Conservation (phyloP, 2,329 filamentous ascomycete genomes). For the Pseudonectria foliicola region DNA sequence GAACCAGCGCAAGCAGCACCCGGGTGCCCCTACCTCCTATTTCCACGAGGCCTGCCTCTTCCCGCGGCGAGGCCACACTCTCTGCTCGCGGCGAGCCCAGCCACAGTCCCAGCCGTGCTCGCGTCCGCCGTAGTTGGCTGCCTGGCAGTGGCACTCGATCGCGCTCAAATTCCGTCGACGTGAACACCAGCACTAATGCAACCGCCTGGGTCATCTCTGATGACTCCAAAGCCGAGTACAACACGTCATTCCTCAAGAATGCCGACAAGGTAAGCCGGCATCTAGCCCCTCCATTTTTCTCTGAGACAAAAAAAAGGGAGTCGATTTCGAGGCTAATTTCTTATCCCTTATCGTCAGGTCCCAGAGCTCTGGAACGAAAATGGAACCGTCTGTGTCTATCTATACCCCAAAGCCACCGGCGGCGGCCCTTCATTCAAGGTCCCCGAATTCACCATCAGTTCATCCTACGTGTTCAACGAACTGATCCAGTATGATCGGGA, state of each 20-base stretch:
- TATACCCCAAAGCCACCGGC: constrained; percentile 45
- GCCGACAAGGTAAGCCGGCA: constrained; percentile 44
- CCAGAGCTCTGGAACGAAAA: constrained; percentile 60
- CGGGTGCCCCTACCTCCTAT: constrained; percentile 26
- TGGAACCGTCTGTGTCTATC: constrained; percentile 50
- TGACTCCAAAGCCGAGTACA: constrained; percentile 49
- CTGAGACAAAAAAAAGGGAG: neutral
- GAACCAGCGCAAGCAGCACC: constrained; percentile 22
- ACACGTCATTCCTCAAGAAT: constrained; percentile 41
- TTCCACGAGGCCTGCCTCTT: constrained; percentile 20
- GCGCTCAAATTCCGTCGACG: constrained; percentile 41
- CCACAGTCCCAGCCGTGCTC: constrained; percentile 39
- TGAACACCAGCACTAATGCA: constrained; percentile 12
- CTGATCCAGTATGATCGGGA: constrained; percentile 41
- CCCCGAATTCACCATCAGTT: constrained; percentile 44
- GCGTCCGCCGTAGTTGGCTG: constrained; percentile 47
- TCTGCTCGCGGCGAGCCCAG: constrained; percentile 26
- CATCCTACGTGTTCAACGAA: constrained; percentile 48
- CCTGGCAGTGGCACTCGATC: constrained; percentile 39
- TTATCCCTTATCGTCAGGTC: constrained; percentile 35
- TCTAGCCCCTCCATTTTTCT: constrained; percentile 2
- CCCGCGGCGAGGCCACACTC: constrained; percentile 18
- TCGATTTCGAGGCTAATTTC: constrained; percentile 5
- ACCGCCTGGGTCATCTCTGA: constrained; percentile 51
- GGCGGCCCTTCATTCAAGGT: constrained; percentile 55